A percentile compares a stretch with the other conserved stretches of the same genome.
Evolutionary conservation across 768 basidiomycete species (phyloP).

Genomic region (Suillus occidentalis): DNA sequence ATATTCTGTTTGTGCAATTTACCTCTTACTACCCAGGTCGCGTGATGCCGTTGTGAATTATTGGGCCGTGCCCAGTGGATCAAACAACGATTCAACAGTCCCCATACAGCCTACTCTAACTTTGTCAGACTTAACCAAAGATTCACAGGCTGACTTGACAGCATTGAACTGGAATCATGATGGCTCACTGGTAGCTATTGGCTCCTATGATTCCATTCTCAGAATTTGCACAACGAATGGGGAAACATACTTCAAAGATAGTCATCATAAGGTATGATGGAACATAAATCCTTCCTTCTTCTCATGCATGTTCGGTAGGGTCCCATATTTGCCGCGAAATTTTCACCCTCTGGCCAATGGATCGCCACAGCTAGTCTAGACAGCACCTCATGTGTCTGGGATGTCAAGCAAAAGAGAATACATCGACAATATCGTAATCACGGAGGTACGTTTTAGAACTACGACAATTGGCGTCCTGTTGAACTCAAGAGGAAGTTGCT

Average conservation of each 20-base stretch:
- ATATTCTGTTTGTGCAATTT: conserved; percentile 10
- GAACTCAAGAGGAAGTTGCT: conserved; percentile 39
- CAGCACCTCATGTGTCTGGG: conserved; percentile 77
- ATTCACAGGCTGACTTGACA: conserved; percentile 63
- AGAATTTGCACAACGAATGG: conserved; percentile 66
- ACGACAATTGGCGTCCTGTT: conserved; percentile 7
- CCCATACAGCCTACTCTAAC: conserved; percentile 38
- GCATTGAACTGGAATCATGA: conserved; percentile 76
- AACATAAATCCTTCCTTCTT: neutral
- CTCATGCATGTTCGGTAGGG: conserved; percentile 48
- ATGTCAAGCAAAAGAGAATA: conserved; percentile 60
- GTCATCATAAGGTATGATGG: conserved; percentile 60
- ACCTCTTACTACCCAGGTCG: conserved; percentile 45
- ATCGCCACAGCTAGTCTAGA: conserved; percentile 78
- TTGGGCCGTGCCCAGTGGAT: conserved; percentile 60
- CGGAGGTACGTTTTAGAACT: conserved; percentile 45
- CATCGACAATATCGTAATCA: conserved; percentile 66
- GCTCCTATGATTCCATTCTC: conserved; percentile 72
- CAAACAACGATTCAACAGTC: conserved; percentile 18
- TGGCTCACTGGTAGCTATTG: conserved; percentile 73
- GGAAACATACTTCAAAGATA: conserved; percentile 59
- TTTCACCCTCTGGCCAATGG: conserved; percentile 73
- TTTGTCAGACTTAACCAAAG: conserved; percentile 49
- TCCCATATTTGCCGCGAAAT: conserved; percentile 77
- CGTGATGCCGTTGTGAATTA: conserved; percentile 75